Evolutionary conservation across 129 eudicot genomes (phyloP).

Genomic region (Ambrosia artemisiifolia): DNA sequence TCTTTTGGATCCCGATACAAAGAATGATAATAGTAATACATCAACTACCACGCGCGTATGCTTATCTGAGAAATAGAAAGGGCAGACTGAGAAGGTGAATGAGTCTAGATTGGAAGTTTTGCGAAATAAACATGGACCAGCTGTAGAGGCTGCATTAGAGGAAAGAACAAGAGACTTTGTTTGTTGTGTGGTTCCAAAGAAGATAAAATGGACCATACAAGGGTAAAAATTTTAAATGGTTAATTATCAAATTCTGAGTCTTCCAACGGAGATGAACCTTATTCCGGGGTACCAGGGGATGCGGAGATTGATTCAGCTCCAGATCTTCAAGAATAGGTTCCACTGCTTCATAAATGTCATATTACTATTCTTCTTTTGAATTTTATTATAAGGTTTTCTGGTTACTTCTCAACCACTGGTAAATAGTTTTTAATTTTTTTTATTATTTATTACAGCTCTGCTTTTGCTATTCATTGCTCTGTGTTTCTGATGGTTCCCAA

Average conservation of each 20-base stretch:
- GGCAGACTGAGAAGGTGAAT: slow-evolving; percentile 90
- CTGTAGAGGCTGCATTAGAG: slow-evolving; percentile 63
- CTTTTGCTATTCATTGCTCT: background rate
- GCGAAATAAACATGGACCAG: slow-evolving; percentile 82
- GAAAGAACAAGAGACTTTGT: slow-evolving; percentile 70
- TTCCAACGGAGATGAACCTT: slow-evolving; percentile 41
- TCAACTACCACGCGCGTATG: slow-evolving; percentile 29
- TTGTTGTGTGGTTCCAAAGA: slow-evolving; percentile 56
- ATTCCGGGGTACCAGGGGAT: slow-evolving; percentile 39
- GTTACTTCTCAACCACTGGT: too few relatives aligned
- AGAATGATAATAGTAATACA: slow-evolving; percentile 28
- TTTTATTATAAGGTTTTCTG: too few relatives aligned
- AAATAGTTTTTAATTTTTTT: too few relatives aligned
- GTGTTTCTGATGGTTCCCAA: slow-evolving; percentile 3
- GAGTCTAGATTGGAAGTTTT: slow-evolving; percentile 69
- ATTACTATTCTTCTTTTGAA: too few relatives aligned
- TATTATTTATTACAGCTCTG: too few relatives aligned
- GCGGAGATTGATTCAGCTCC: slow-evolving; percentile 57
- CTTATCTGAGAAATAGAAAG: slow-evolving; percentile 81
- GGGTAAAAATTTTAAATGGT: slow-evolving; percentile 37
- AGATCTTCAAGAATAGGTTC: slow-evolving; percentile 92
- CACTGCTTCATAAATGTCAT: too few relatives aligned
- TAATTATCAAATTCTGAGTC: slow-evolving; percentile 47
- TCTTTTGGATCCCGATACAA: slow-evolving; percentile 48
- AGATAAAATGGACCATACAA: slow-evolving; percentile 36